A percentile compares a stretch with the other conserved stretches of the same genome.
Evolutionary conservation across 345 rosid genomes (phyloP).

Genomic region (Gossypium turneri): DNA sequence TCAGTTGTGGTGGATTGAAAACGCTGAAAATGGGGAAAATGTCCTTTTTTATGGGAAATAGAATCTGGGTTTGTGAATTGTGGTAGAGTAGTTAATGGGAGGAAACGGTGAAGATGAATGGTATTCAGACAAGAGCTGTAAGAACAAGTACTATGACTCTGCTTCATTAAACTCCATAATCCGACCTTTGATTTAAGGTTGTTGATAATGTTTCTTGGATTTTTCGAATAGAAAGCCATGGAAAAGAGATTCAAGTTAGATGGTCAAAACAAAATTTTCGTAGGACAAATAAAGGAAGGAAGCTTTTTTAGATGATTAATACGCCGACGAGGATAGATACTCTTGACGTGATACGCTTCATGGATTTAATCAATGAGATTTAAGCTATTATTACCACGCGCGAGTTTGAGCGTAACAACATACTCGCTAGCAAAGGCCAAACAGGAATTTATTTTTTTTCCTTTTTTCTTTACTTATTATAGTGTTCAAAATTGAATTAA

Average conservation of each 20-base stretch:
- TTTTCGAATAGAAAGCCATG: conserved; percentile 30
- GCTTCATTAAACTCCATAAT: conserved; percentile 7
- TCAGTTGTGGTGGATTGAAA: conserved; percentile 9
- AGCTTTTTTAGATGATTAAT: neutral
- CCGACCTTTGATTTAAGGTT: conserved; percentile 29
- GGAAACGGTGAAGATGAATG: neutral
- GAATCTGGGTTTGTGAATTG: conserved; percentile 16
- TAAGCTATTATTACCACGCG: neutral
- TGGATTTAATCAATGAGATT: neutral
- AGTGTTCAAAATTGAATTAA: too few species aligned
- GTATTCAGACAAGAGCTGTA: neutral
- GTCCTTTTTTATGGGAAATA: neutral
- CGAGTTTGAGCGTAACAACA: neutral
- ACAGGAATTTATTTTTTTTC: neutral
- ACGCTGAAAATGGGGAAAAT: neutral
- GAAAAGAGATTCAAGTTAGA: neutral
- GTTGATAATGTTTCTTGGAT: conserved; percentile 17
- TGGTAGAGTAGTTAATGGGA: neutral
- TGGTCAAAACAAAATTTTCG: neutral
- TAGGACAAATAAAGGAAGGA: neutral
- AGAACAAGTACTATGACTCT: neutral
- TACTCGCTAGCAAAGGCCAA: neutral
- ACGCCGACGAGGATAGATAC: neutral
- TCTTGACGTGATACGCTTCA: neutral
- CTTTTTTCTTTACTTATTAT: too few species aligned